A percentile compares a stretch with the other conserved stretches of the same genome.
These are phyloP conservation scores for Daldinia sp. DNA, from an alignment of 2,329 filamentous ascomycete genomes.

Conservation along the genomic window DNA sequence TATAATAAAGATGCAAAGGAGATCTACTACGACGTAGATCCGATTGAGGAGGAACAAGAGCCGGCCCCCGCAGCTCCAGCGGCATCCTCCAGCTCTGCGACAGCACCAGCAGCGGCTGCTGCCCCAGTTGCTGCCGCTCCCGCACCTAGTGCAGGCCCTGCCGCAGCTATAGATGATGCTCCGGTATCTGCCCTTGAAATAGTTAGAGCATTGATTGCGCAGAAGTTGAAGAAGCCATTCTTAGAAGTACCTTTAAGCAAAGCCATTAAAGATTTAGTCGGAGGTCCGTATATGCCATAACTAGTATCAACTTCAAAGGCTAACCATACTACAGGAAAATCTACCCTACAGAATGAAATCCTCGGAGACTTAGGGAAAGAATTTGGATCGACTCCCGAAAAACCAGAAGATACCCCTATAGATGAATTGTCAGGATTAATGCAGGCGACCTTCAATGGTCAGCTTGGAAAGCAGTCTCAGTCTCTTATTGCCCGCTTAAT, in stretches of 20 bases:
- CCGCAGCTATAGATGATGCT: slow-evolving; percentile 84
- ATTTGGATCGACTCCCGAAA: slow-evolving; percentile 97
- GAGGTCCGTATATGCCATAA: slow-evolving; percentile 72
- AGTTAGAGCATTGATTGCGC: slow-evolving; percentile 87
- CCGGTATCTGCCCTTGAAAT: slow-evolving; percentile 92
- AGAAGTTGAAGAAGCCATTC: slow-evolving; percentile 96
- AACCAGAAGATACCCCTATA: slow-evolving; percentile 96
- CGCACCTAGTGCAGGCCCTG: slow-evolving; percentile 82
- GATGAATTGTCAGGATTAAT: slow-evolving; percentile 95
- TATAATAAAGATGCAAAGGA: slow-evolving; percentile 99
- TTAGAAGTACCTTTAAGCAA: slow-evolving; percentile 92
- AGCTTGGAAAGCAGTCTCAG: slow-evolving; percentile 95
- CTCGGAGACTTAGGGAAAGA: slow-evolving; percentile 97
- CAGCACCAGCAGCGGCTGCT: slow-evolving; percentile 63
- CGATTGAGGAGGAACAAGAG: slow-evolving; percentile 88
- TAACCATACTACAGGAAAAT: slow-evolving; percentile 77
- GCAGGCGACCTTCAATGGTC: slow-evolving; percentile 98
- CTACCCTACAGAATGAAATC: slow-evolving; percentile 98
- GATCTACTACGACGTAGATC: slow-evolving; percentile 99
- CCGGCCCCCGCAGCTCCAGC: slow-evolving; percentile 62
- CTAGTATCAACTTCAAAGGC: slow-evolving; percentile 8
- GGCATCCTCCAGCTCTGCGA: slow-evolving; percentile 55
- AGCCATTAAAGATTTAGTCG: slow-evolving; percentile 98
- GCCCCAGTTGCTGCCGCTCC: slow-evolving; percentile 67
- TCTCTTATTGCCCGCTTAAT: slow-evolving; percentile 94